These are phyloP conservation scores for Yamadazyma pseudoaaseri DNA, from an alignment of 1,139 yeast species.

Conservation along the genomic window DNA sequence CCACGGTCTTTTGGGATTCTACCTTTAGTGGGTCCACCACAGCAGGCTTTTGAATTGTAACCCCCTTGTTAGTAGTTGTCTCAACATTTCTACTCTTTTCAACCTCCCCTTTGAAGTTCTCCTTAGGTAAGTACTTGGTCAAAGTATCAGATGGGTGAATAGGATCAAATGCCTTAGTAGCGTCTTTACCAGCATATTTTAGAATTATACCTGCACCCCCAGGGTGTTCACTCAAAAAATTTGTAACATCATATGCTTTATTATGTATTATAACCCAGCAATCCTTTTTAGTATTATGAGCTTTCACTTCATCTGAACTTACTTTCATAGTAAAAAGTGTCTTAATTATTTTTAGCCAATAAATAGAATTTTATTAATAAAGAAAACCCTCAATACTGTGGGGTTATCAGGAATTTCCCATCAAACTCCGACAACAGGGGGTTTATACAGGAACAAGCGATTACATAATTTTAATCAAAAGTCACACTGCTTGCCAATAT, in stretches of 20 bases:
- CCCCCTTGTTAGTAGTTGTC: conserved; percentile 2
- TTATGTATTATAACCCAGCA: conserved; percentile 59
- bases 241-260: conserved; percentile 51
- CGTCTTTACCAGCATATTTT: conserved; percentile 57
- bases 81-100: conserved; percentile 11
- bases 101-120: conserved; percentile 35
- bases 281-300: conserved; percentile 39
- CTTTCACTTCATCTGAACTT: conserved; percentile 25
- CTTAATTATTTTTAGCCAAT: no score
- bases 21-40: conserved; percentile 1
- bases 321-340: conserved; percentile 2
- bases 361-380: not conserved
- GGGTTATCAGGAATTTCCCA: not conserved
- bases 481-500: no score
- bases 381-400: not conserved
- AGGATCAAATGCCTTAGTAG: conserved; percentile 65
- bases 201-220: conserved; percentile 54
- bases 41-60: conserved; percentile 1
- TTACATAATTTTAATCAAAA: no score
- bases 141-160: conserved; percentile 84
- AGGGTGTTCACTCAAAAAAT: conserved; percentile 50
- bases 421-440: no score
- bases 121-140: conserved; percentile 37
- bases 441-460: no score
- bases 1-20: conserved; percentile 14